Conservation (phyloP, 2,329 filamentous ascomycete genomes). For the Raffaelea deltoideospora region DNA sequence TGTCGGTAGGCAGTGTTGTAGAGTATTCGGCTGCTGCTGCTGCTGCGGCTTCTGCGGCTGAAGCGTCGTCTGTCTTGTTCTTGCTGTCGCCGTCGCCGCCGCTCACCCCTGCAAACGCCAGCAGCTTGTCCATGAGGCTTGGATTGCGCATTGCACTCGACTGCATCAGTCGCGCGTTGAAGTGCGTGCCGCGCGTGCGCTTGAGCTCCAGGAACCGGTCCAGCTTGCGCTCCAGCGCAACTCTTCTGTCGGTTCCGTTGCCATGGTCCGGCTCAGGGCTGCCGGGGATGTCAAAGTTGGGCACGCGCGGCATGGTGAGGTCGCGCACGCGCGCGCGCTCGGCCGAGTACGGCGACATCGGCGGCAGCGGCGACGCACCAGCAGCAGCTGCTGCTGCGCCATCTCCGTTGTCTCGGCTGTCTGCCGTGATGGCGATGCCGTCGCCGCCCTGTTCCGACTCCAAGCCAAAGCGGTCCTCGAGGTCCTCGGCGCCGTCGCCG, state of each 20-base stretch:
- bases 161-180: constrained; percentile 57
- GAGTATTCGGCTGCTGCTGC: constrained; percentile 33
- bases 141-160: constrained; percentile 58
- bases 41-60: not conserved
- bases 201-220: constrained; percentile 64
- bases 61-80: not conserved
- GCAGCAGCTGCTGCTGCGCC: no score
- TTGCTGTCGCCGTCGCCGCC: constrained; percentile 3
- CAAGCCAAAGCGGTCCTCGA: constrained; percentile 13
- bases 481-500: not conserved
- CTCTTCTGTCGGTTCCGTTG: constrained; percentile 20
- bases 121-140: constrained; percentile 53
- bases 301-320: constrained; percentile 56
- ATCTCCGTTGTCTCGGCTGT: not conserved
- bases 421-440: no score
- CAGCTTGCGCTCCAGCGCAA: constrained; percentile 48
- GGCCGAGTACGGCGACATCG: constrained; percentile 51
- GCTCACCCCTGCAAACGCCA: constrained; percentile 46
- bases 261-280: constrained; percentile 52
- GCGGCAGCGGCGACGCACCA: no score
- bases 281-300: constrained; percentile 59
- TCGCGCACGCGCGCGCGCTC: constrained; percentile 50
- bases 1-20: constrained; percentile 38
- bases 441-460: no score
- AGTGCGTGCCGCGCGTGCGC: constrained; percentile 53